Base-by-base conservation (phyloP, 306 rosid genomes). In the Cicer pinnatifidum region DNA sequence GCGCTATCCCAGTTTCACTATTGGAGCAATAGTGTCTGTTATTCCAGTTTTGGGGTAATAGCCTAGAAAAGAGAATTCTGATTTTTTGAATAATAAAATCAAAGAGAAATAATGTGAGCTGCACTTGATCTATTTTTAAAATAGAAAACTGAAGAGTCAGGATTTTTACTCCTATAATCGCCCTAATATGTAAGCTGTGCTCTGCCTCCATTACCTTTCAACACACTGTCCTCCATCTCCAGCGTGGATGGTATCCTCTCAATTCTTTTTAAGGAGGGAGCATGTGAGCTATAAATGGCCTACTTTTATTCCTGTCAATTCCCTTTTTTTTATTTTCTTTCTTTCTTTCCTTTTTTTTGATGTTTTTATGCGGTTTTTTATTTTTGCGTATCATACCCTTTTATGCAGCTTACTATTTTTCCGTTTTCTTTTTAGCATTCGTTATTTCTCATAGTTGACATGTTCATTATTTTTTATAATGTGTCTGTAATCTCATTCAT, bases 361-460 rank as follows among this genome's bases (percentile, higher is more conserved):
- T n/a, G n/a, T n/a, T n/a, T n/a, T n/a, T n/a, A n/a, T n/a, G n/a
- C n/a, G n/a, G n/a, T n/a, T n/a, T n/a, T n/a, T n/a, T n/a, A n/a
- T n/a, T n/a, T n/a, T n/a, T n/a, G n/a, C n/a, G n/a, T n/a, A n/a
- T n/a, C n/a, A n/a, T n/a, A n/a, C n/a, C n/a, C n/a, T n/a, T n/a
- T n/a, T n/a, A n/a, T n/a, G 56, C 75, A 56, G 33, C 37, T 48
- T 73, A 47, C 54, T 54, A 35, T 44, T 71, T 40, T 72, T 17
- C 59, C 39, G 60, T 79, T 54, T 57, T 43, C 15, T 9, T 43
- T 65, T 64, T 63, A 53, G 37, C 37, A 48, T 47, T 62, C 23
- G 12, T 52, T 72, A 33, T 38, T 53, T 72, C 28, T 10, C 37
- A 35, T n/a, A 4, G 28, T 72, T 66, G 63, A 15, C 41, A 68